Evolutionary conservation across 257 asterid species (phyloP).

Genomic region (Jacaranda mimosifolia): DNA sequence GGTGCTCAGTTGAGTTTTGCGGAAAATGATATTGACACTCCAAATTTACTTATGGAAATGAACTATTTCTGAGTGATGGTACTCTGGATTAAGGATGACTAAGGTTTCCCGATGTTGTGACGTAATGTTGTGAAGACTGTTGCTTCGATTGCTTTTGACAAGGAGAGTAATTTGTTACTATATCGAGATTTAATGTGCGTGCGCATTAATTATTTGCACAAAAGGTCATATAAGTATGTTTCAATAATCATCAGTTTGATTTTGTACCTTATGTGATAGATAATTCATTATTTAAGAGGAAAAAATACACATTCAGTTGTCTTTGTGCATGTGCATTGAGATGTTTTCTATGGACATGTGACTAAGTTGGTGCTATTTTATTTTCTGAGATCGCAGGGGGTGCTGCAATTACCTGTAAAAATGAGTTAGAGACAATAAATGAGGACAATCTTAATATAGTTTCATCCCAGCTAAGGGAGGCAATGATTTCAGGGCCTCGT

Average conservation of each 20-base stretch:
- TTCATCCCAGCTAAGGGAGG: conserved; percentile 78
- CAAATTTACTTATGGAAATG: conserved; percentile 6
- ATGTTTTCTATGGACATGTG: neutral
- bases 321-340: neutral
- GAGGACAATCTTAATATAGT: conserved; percentile 69
- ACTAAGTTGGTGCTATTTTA: conserved; percentile 4
- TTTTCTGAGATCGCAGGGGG: conserved; percentile 68
- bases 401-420: conserved; percentile 87
- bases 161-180: neutral
- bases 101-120: neutral
- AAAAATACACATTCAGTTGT: conserved; percentile 7
- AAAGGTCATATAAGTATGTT: neutral
- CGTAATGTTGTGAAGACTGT: neutral
- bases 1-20: neutral
- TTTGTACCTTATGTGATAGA: neutral
- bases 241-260: conserved; percentile 7
- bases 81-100: conserved; percentile 3
- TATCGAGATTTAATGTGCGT: neutral
- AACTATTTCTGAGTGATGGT: neutral
- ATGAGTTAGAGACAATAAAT: conserved; percentile 80
- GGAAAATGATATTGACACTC: neutral
- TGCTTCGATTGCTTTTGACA: neutral
- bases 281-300: conserved; percentile 1
- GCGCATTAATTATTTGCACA: neutral
- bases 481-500: conserved; percentile 61